Evolutionary conservation across 108 stramenopile genomes (phyloP), one percentile per base, ranked within the genome.

Genomic region (Aureococcus anophagefferens): DNA sequence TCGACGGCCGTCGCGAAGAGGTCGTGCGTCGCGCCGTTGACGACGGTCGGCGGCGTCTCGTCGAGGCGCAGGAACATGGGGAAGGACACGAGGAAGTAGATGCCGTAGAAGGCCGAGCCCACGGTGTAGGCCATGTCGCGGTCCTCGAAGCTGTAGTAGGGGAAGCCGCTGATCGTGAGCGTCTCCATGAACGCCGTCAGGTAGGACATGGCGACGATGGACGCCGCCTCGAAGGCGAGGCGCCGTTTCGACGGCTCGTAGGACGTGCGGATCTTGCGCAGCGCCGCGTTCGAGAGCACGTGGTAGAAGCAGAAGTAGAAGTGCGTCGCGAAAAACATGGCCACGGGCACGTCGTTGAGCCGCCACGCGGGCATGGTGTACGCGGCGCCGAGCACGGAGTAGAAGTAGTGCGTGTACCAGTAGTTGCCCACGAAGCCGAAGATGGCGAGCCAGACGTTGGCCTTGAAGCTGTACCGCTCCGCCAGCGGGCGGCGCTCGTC

Each of bases 121-220:
- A 82, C 67, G 64, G 65, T 79, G 70, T 91, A 91, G 34, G 89
- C 90, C 79, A 83, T 78, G 35, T 68, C 70, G 0, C 86, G 78
- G 78, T 97, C 92, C 73, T 93, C 91, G 79, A 99, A 97, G 31
- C 81, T 71, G 78, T 97, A 99, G 72, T 99, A 93, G 0, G 98
- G 96, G 80, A 95, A 99, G 33, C 86, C 84, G 15, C 85, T 84
- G 73, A 99, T 99, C 1, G 95, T 93, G 74, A 97, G 76, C 14
- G 96, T 94, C 69, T 99, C 98, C 89, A 94, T 94, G 79, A 99
- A 99, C 5, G 96, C 96, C 18, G 95, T 95, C 67, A 95, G 88
- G 86, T 93, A 94, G 63, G 83, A 69, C 70, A 89, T 84, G 30
- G 69, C 71, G 16, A 84, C 4, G 30, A 89, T 75, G 13, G 81